Percentiles rank a stretch among this genome's conserved stretches.
Evolutionary conservation across 108 stramenopile genomes (phyloP).

Genomic region (Heterococcus sp.): DNA sequence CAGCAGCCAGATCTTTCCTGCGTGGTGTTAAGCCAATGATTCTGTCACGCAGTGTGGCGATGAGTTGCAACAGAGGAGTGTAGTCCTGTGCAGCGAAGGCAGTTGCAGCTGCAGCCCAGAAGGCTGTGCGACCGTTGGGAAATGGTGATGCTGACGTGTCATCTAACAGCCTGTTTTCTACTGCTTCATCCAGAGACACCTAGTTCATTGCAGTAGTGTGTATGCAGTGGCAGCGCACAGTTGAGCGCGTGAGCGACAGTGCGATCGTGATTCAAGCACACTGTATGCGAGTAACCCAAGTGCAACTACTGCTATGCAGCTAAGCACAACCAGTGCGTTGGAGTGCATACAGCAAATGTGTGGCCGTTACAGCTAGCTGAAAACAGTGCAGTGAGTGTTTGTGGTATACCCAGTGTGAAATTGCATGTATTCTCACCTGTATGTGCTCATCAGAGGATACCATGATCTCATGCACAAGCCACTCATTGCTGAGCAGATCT

Average conservation of each 20-base stretch:
- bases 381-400: no score
- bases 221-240: no score
- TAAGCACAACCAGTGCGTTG: not conserved
- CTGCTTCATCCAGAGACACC: slow-evolving; percentile 36
- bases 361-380: not conserved
- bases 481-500: slow-evolving; percentile 40
- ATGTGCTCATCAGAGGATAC: not conserved
- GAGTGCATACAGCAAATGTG: not conserved
- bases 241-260: no score
- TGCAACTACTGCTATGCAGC: not conserved
- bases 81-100: slow-evolving; percentile 20
- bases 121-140: not conserved
- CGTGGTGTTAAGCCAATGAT: slow-evolving; percentile 41
- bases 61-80: slow-evolving; percentile 35
- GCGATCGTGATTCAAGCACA: no score
- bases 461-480: slow-evolving; percentile 37
- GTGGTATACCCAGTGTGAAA: not conserved
- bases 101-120: slow-evolving; percentile 20
- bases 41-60: slow-evolving; percentile 32
- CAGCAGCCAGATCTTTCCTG: slow-evolving; percentile 30
- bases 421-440: not conserved
- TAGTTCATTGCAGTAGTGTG: not conserved
- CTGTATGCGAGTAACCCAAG: no score
- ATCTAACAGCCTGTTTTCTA: slow-evolving; percentile 30
- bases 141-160: not conserved